A percentile compares a stretch with the other conserved stretches of the same genome.
Evolutionary conservation across 257 asterid genomes (phyloP).

Genomic region (Salvia splendens): DNA sequence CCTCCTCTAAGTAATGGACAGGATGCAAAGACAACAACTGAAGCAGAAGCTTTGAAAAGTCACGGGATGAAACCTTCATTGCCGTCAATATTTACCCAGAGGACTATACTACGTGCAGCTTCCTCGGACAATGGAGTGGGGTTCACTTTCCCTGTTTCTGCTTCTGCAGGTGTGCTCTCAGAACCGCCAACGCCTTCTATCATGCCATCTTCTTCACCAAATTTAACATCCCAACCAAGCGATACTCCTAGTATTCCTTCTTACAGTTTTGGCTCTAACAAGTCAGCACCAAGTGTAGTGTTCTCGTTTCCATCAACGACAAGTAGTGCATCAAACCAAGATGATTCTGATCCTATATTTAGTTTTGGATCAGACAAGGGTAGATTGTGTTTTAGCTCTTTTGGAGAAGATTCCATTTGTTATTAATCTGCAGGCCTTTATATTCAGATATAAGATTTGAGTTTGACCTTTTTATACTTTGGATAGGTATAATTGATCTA

Average conservation of each 20-base stretch:
- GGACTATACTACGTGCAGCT: conserved; percentile 39
- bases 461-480: neutral
- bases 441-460: conserved; percentile 3
- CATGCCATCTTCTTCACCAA: conserved; percentile 49
- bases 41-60: conserved; percentile 44
- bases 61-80: conserved; percentile 54
- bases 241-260: conserved; percentile 49
- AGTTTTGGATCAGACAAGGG: conserved; percentile 69
- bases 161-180: conserved; percentile 55
- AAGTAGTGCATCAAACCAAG: conserved; percentile 42
- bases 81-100: conserved; percentile 52
- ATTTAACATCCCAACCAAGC: conserved; percentile 35
- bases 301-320: conserved; percentile 80
- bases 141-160: conserved; percentile 73
- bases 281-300: conserved; percentile 47
- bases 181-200: conserved; percentile 94
- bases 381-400: conserved; percentile 61
- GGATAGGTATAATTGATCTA: conserved; percentile 18
- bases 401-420: conserved; percentile 59
- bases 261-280: conserved; percentile 60
- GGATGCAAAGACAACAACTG: conserved; percentile 34
- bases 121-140: conserved; percentile 55
- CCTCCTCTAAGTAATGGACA: conserved; percentile 47
- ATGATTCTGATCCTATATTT: conserved; percentile 59
- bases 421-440: conserved; percentile 30